Conservation (phyloP, 1,284 basidiomycete species). For the Rhodotorula sp. region DNA sequence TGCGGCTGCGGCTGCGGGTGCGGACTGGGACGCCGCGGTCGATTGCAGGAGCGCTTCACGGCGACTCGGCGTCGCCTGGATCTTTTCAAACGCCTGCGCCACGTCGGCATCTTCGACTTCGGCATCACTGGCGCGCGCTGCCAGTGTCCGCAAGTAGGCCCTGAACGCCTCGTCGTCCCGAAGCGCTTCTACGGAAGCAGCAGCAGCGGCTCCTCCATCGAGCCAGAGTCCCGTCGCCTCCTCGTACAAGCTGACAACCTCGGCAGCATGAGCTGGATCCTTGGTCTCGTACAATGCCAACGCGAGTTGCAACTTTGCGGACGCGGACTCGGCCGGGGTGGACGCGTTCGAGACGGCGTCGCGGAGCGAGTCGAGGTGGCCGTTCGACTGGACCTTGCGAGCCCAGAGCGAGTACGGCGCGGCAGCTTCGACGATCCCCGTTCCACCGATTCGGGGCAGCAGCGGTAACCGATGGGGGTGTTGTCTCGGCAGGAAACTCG, state of each 20-base stretch:
- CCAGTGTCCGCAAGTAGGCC: conserved; percentile 32
- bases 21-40: not conserved
- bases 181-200: not conserved
- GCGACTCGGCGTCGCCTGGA: conserved; percentile 18
- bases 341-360: conserved; percentile 1
- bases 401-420: conserved; percentile 7
- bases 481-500: not conserved
- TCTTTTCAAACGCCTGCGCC: conserved; percentile 16
- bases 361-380: conserved; percentile 2
- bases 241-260: conserved; percentile 23
- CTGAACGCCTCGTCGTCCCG: conserved; percentile 27
- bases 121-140: conserved; percentile 1
- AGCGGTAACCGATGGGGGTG: too few relatives aligned
- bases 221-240: conserved; percentile 22
- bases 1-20: not conserved
- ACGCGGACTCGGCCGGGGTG: not conserved
- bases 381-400: conserved; percentile 1
- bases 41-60: conserved; percentile 16
- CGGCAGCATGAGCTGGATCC: not conserved
- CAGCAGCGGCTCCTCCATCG: not conserved
- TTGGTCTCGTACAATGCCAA: conserved; percentile 1
- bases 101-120: not conserved
- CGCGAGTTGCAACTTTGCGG: conserved; percentile 1
- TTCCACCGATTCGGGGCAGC: not conserved
- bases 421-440: not conserved